Conservation (phyloP, 768 basidiomycete genomes). For the Phaeotremella skinneri region DNA sequence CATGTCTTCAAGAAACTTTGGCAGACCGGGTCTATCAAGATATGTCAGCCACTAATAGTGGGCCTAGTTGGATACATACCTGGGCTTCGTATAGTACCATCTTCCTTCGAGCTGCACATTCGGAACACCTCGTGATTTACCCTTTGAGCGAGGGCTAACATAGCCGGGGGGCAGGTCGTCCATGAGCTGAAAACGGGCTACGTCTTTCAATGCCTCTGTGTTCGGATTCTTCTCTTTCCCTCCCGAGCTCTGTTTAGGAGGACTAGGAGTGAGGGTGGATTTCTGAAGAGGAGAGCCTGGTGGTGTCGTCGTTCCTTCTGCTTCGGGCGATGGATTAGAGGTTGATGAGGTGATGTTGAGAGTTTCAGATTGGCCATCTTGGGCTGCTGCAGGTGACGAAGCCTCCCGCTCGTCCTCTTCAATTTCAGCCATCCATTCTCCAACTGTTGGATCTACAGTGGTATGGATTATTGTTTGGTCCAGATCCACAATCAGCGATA, state of each 20-base stretch:
- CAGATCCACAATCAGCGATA: conserved; percentile 95
- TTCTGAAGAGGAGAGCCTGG: conserved; percentile 9
- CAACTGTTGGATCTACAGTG: conserved; percentile 96
- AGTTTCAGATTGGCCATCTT: not conserved
- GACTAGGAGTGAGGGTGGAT: conserved; percentile 6
- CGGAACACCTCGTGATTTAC: conserved; percentile 8
- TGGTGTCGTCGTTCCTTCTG: conserved; percentile 7
- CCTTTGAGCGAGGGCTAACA: conserved; percentile 16
- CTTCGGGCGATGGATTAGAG: conserved; percentile 29
- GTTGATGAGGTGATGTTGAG: no score
- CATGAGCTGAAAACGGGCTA: conserved; percentile 79
- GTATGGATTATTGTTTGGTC: conserved; percentile 99
- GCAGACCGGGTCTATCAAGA: conserved; percentile 69
- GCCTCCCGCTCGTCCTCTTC: conserved; percentile 42
- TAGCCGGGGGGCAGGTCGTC: conserved; percentile 64
- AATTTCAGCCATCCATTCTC: conserved; percentile 80
- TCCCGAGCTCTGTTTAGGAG: conserved; percentile 27
- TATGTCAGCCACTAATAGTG: conserved; percentile 2
- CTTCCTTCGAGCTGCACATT: conserved; percentile 62
- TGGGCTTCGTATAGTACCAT: conserved; percentile 96
- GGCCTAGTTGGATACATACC: conserved; percentile 59
- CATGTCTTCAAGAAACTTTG: conserved; percentile 69
- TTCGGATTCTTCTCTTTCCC: conserved; percentile 68
- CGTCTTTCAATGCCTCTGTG: conserved; percentile 85
- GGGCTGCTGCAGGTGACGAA: not conserved